Evolutionary conservation across 495 filamentous ascomycete genomes (phyloP).

Genomic region (Patellaria atrata): DNA sequence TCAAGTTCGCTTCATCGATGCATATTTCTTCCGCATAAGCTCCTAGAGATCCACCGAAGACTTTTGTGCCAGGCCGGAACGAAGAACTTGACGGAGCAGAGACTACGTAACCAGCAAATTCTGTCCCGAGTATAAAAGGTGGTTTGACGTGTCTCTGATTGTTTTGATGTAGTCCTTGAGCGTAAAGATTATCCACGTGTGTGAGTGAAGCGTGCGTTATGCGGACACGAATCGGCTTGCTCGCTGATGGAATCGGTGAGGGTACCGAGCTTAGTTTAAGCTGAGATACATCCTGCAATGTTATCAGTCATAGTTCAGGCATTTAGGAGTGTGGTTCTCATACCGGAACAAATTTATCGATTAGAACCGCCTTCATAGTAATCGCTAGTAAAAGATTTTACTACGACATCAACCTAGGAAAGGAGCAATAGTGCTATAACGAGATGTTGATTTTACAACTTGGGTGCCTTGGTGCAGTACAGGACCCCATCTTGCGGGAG

Average conservation of each 20-base stretch:
- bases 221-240: conserved; percentile 5
- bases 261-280: conserved; percentile 15
- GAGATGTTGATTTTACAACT: background rate
- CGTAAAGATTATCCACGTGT: conserved; percentile 19
- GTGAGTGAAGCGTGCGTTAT: conserved; percentile 15
- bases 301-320: background rate
- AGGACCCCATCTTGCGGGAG: conserved; percentile 1
- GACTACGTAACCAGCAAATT: conserved; percentile 14
- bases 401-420: background rate
- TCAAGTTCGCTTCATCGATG: conserved; percentile 5
- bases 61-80: conserved; percentile 8
- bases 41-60: conserved; percentile 14
- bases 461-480: background rate
- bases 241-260: conserved; percentile 1
- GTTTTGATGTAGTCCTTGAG: conserved; percentile 29
- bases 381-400: background rate
- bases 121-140: conserved; percentile 23
- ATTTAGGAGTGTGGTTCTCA: background rate
- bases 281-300: conserved; percentile 13
- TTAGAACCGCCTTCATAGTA: conserved; percentile 22
- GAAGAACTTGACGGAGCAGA: conserved; percentile 6
- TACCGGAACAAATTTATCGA: conserved; percentile 18
- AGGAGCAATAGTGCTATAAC: background rate
- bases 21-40: conserved; percentile 7
- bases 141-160: conserved; percentile 24